phyloP scores from a whole-genome alignment of 1,284 basidiomycete genomes.

The Abortiporus biennis region DNA sequence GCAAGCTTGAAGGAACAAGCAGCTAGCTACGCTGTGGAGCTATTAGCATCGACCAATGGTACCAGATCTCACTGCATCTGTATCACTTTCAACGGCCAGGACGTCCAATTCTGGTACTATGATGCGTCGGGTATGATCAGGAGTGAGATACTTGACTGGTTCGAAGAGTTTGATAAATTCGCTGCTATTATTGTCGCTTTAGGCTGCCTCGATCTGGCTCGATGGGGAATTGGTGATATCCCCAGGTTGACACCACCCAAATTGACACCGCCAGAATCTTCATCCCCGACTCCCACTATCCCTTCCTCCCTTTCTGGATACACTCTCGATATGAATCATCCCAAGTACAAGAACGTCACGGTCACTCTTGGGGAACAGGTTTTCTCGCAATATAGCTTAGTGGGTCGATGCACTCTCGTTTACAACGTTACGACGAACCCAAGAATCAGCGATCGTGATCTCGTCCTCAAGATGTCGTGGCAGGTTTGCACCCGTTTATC shows the following conservation, averaged over 20 bases:
- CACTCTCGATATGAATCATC: background rate
- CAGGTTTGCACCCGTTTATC: background rate
- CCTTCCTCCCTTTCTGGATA: background rate
- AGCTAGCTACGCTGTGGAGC: slow-evolving; percentile 1
- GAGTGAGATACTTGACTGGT: background rate
- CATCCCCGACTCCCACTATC: background rate
- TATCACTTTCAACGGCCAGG: background rate
- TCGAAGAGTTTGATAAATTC: slow-evolving; percentile 6
- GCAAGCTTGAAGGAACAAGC: no score
- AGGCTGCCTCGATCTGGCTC: background rate
- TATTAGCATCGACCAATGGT: background rate
- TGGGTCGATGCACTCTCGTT: slow-evolving; percentile 1
- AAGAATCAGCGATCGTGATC: background rate
- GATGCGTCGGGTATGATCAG: slow-evolving; percentile 5
- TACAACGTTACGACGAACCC: slow-evolving; percentile 2
- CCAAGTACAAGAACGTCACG: background rate
- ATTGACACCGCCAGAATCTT: no score
- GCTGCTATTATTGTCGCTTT: slow-evolving; percentile 6
- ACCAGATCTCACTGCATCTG: background rate
- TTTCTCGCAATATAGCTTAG: slow-evolving; percentile 5
- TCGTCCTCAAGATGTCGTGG: slow-evolving; percentile 5
- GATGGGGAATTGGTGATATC: background rate
- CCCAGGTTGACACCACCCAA: background rate
- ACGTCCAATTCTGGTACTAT: slow-evolving; percentile 2
- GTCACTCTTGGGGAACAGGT: slow-evolving; percentile 1